Base-by-base conservation (phyloP, 1,139 yeast genomes). In the Candida sp. region DNA sequence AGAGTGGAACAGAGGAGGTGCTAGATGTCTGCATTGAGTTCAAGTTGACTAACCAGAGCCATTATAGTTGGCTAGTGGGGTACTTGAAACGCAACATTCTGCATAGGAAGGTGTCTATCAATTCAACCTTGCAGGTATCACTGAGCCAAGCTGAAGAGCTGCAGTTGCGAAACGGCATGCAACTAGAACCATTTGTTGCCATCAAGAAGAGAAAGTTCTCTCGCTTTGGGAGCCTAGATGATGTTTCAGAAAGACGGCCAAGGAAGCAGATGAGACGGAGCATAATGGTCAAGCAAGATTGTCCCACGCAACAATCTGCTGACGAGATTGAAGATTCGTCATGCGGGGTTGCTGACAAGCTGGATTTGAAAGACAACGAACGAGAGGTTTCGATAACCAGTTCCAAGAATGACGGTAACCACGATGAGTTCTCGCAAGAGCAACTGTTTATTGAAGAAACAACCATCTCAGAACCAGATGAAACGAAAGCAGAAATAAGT, bases 61-160 rank as follows among this genome's bases (percentile, higher is more conserved):
- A 54, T 38, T 46, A 44, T 23, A 48, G 46, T 42, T 54, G 58
- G 58, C 26, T 55, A 3, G 49, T 52, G 2, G 43, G 23, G 7
- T 54, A 52, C 44, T 51, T 55, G 28, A 52, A 45, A 9, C 40
- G 17, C 4, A 32, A 25, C 12, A 32, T 27, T 9, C 34, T n/a
- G 12, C 8, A 28, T 5, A 39, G 44, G 22, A 54, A 54, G 35
- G 33, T 48, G 11, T 48, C 53, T 3, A 30, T 44, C 1, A 48
- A 40, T 40, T 23, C 53, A 8, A 44, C 17, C 3, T 22, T 46
- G 3, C 45, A 49, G 40, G 49, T 48, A n/a, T 45, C 52, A 4
- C 22, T 33, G 35, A 37, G 49, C 26, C 38, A 43, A 43, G 33
- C 17, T 5, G 27, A 17, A 17, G 17, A 39, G 11, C 31, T 43